Conservation (phyloP, 2,329 filamentous ascomycete genomes). For the Xylariaceae sp. region DNA sequence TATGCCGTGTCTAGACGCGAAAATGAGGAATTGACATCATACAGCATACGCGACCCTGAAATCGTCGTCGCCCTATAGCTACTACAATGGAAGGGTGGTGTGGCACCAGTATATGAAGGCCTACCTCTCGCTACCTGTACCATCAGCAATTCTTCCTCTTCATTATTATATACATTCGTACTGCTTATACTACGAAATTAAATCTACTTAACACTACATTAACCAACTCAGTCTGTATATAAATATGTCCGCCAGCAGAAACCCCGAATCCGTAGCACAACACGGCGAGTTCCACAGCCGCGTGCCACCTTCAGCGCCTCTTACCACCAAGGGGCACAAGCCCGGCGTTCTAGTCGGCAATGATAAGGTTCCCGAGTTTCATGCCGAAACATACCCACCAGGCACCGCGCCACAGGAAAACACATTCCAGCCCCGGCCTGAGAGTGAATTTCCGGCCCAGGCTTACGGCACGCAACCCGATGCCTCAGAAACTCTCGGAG, state of each 20-base stretch:
- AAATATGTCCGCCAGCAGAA: constrained; percentile 43
- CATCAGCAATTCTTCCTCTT: background rate
- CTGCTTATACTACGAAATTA: background rate
- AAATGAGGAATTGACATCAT: constrained; percentile 26
- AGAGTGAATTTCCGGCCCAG: constrained; percentile 45
- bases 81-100: background rate
- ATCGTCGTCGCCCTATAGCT: background rate
- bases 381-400: constrained; percentile 62
- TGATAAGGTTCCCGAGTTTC: constrained; percentile 67
- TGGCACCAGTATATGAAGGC: constrained; percentile 3
- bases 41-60: constrained; percentile 1
- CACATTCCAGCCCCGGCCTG: constrained; percentile 48
- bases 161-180: background rate
- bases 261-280: constrained; percentile 58
- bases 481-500: constrained; percentile 48
- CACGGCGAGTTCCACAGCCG: constrained; percentile 62
- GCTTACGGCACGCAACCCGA: constrained; percentile 37
- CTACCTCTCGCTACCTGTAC: background rate
- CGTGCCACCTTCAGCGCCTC: constrained; percentile 56
- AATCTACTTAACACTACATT: background rate
- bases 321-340: constrained; percentile 64
- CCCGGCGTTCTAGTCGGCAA: constrained; percentile 66
- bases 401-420: constrained; percentile 64
- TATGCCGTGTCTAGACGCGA: background rate
- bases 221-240: no score